Conservation (phyloP, 768 basidiomycete genomes). For the Serendipita sp. region DNA sequence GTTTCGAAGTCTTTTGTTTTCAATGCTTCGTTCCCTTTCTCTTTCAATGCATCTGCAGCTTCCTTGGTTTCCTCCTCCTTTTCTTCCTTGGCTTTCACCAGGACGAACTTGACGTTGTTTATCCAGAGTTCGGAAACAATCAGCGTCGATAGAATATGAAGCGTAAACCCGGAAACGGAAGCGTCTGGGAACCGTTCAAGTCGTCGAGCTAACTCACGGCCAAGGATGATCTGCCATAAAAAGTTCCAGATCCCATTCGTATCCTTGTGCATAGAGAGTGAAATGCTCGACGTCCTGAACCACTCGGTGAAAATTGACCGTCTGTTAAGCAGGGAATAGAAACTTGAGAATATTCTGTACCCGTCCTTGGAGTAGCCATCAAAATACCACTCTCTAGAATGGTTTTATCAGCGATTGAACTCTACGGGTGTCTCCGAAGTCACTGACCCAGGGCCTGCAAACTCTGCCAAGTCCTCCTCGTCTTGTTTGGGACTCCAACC, state of each 20-base stretch:
- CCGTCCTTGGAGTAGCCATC: not conserved
- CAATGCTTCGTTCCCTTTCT: not conserved
- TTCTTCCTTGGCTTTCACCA: not conserved
- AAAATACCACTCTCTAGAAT: not conserved
- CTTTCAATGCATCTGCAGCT: not conserved
- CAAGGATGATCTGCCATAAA: not conserved
- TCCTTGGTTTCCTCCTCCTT: not conserved
- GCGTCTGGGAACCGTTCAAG: not conserved
- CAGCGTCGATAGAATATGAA: not conserved
- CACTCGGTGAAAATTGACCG: not conserved
- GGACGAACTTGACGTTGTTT: not conserved
- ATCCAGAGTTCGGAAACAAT: constrained; percentile 1
- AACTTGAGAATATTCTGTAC: not conserved
- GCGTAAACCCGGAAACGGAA: not conserved
- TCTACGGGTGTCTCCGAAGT: too few species aligned
- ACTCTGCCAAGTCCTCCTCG: not conserved
- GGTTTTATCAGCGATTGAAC: too few species aligned
- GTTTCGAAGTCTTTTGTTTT: not conserved
- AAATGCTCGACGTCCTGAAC: not conserved
- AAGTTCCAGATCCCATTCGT: too few species aligned
- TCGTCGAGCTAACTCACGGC: not conserved
- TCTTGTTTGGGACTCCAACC: not conserved
- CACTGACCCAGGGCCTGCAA: not conserved
- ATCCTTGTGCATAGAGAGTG: not conserved
- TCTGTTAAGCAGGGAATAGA: not conserved